Conservation (phyloP, 768 basidiomycete genomes). For the Mycena rosella region DNA sequence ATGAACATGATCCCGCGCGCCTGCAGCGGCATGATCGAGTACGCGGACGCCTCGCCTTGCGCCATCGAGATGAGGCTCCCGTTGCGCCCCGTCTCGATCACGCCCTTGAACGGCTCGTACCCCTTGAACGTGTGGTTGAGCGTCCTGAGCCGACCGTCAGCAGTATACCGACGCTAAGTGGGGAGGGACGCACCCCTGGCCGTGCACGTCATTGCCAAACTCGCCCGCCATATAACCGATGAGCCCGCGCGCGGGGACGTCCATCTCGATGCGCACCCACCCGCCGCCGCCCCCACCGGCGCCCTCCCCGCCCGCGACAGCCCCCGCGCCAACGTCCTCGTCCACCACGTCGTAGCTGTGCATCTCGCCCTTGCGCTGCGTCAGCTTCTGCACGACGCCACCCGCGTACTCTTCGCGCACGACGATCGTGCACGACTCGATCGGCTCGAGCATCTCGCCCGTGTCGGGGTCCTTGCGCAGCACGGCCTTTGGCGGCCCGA, state of each 20-base stretch:
- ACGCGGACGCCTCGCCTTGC: constrained; percentile 59
- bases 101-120: constrained; percentile 58
- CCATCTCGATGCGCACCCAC: constrained; percentile 61
- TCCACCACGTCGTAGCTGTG: constrained; percentile 59
- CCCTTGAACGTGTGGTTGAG: constrained; percentile 67
- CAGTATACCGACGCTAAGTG: neutral
- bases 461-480: constrained; percentile 58
- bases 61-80: constrained; percentile 63
- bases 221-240: constrained; percentile 68
- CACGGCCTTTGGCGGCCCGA: constrained; percentile 65
- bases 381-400: constrained; percentile 62
- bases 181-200: constrained; percentile 54
- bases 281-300: constrained; percentile 40
- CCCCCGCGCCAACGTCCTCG: constrained; percentile 44
- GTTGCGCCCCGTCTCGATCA: constrained; percentile 61
- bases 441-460: constrained; percentile 58
- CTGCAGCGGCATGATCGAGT: constrained; percentile 63
- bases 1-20: constrained; percentile 63
- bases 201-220: constrained; percentile 65
- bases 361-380: constrained; percentile 65
- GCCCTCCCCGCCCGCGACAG: constrained; percentile 25
- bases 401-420: constrained; percentile 63
- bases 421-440: constrained; percentile 60
- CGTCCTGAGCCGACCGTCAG: constrained; percentile 46
- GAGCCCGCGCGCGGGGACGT: constrained; percentile 61